Base-by-base conservation (phyloP, 2,329 filamentous ascomycete species). In the Alternaria atra region DNA sequence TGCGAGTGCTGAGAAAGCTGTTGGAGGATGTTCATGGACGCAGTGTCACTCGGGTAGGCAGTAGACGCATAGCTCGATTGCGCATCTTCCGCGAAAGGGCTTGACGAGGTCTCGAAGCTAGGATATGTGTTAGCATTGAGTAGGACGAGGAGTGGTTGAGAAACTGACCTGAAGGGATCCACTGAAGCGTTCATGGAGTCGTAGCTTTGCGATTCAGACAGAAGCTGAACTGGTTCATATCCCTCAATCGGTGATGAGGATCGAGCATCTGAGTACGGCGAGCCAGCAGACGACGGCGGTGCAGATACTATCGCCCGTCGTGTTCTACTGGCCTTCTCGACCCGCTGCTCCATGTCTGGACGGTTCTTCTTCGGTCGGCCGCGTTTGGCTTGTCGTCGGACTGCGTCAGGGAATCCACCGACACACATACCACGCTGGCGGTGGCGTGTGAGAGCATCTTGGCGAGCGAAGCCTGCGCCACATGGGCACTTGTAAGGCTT, bases 401-500 rank as follows among this genome's bases (percentile, higher is more conserved):
- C 85, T 51, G 88, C 85, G 39, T 94, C 94, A 65, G 97, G 93
- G 71, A 98, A 96, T 5, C 93, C 94, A 57, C 95, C 95, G 58
- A 95, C 90, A 79, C 95, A 99, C 92, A 97, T 97, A 55, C 94
- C 95, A 40, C 95, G 90, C 79, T 98, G 95, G 55, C 94, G 89
- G 77, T 99, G 95, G 57, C 95, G 88, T 23, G 95, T 98, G 54
- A 99, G 86, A 15, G 95, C 95, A 77, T 99, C 95, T 74, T 98
- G 94, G 58, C 95, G 89, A 34, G 94, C 94, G 77, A 99, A 99
- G 68, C 90, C 93, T 79, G 96, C 96, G 58, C 94, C 93, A 76
- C 95, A 99, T 65, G 93, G 89, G 80, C 95, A 99, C 46, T 92
- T 91, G 77, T 97, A 97, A 5, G 94, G 93, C 83, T 97, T 97